phyloP scores from a whole-genome alignment of 768 basidiomycete species.

The Trametes coccinea region DNA sequence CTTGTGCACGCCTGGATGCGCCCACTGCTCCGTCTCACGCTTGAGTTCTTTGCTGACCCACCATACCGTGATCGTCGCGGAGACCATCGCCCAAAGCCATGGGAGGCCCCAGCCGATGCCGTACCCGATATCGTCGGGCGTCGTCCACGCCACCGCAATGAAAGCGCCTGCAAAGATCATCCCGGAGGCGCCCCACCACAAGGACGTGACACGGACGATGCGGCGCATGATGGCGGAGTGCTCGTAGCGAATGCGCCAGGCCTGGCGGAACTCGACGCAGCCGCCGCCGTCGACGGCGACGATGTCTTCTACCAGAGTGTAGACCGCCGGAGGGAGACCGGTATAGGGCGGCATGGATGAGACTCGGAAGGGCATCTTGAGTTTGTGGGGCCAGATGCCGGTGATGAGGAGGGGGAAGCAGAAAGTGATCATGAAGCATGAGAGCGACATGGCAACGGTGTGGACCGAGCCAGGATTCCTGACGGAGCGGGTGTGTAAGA shows the following conservation, averaged over 20 bases:
- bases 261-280: conserved; percentile 34
- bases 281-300: conserved; percentile 36
- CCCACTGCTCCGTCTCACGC: conserved; percentile 21
- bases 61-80: conserved; percentile 15
- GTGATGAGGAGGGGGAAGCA: conserved; percentile 33
- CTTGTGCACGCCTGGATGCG: conserved; percentile 14
- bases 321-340: conserved; percentile 32
- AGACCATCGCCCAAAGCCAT: conserved; percentile 33
- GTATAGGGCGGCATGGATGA: conserved; percentile 31
- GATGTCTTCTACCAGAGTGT: conserved; percentile 35
- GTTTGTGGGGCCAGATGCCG: conserved; percentile 27
- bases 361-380: conserved; percentile 32
- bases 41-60: conserved; percentile 19
- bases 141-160: conserved; percentile 30
- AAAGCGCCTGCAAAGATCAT: conserved; percentile 23
- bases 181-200: conserved; percentile 31
- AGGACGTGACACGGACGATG: conserved; percentile 26
- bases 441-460: conserved; percentile 32
- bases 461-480: conserved; percentile 22
- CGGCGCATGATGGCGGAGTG: conserved; percentile 30
- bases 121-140: conserved; percentile 29
- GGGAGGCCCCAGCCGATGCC: conserved; percentile 33
- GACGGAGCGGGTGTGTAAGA: conserved; percentile 15
- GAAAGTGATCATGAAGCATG: conserved; percentile 32
- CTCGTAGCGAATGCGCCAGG: conserved; percentile 35